A percentile compares a stretch with the other conserved stretches of the same genome.
Evolutionary conservation across 2,329 filamentous ascomycete genomes (phyloP).

Genomic region (Lizonia empirigonia): DNA sequence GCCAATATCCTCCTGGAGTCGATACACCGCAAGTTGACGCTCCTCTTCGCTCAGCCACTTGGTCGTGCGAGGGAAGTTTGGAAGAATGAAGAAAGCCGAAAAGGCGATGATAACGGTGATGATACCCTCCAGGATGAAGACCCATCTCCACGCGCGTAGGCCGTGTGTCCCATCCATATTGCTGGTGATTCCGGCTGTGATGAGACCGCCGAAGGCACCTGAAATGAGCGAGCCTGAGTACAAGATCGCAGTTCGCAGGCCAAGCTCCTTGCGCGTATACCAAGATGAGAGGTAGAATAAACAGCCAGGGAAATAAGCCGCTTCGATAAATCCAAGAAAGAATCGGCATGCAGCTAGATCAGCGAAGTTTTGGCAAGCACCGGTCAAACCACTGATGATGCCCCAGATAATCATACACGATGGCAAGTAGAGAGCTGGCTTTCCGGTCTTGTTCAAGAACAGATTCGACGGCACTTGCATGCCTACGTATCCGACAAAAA

Average conservation of each 20-base stretch:
- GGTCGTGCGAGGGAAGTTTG: constrained; percentile 66
- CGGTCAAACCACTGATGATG: constrained; percentile 47
- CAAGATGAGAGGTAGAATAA: constrained; percentile 68
- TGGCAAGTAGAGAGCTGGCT: constrained; percentile 48
- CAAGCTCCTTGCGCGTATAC: constrained; percentile 73
- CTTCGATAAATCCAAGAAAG: constrained; percentile 60
- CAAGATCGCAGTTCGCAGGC: constrained; percentile 67
- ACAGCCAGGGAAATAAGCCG: constrained; percentile 61
- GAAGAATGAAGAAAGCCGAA: constrained; percentile 63
- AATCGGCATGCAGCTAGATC: constrained; percentile 57
- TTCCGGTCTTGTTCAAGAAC: constrained; percentile 50
- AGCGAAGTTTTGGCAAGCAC: constrained; percentile 52
- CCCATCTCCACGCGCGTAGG: constrained; percentile 66
- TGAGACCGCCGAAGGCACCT: constrained; percentile 70
- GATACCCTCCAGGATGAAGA: constrained; percentile 73
- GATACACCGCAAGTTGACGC: constrained; percentile 45
- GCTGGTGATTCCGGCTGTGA: constrained; percentile 63
- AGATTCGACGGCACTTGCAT: constrained; percentile 53
- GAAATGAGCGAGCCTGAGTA: constrained; percentile 72
- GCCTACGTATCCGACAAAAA: constrained; percentile 60
- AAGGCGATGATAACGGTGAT: constrained; percentile 68
- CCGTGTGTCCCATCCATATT: constrained; percentile 66
- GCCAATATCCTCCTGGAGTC: constrained; percentile 48
- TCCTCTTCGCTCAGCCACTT: constrained; percentile 49
- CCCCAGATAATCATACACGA: constrained; percentile 51